Conservation (phyloP, 768 basidiomycete species). For the Collybiopsis luxurians region DNA sequence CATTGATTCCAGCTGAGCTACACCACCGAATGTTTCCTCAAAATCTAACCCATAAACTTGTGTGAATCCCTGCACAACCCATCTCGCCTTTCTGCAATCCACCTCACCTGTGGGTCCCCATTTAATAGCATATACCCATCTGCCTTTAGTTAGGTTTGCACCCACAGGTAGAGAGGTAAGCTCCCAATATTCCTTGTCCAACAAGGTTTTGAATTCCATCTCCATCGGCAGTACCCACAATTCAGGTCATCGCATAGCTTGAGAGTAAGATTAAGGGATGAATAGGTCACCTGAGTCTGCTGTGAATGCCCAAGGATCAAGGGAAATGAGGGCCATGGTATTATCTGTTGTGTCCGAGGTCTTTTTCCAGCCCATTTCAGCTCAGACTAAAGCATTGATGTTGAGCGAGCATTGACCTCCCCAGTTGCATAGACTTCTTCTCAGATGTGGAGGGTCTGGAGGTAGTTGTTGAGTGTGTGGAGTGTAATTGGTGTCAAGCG, state of each 20-base stretch:
- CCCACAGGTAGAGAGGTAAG: not conserved
- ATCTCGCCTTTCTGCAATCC: not conserved
- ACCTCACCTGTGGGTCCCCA: not conserved
- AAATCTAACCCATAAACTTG: not conserved
- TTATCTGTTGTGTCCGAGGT: not conserved
- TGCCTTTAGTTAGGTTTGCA: not conserved
- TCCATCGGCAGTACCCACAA: not conserved
- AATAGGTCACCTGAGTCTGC: not conserved
- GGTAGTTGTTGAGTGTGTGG: no score
- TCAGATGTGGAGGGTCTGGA: no score
- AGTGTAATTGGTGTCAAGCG: no score
- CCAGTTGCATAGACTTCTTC: no score
- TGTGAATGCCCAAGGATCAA: not conserved
- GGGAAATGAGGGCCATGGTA: not conserved
- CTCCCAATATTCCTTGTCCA: not conserved
- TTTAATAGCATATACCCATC: no score
- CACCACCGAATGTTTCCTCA: not conserved
- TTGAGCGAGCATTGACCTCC: not conserved
- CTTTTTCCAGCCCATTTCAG: not conserved
- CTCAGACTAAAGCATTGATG: not conserved
- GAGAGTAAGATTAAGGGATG: not conserved
- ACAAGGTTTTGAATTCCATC: not conserved
- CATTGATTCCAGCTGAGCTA: not conserved
- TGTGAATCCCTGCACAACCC: not conserved
- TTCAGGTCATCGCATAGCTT: not conserved